A percentile compares a stretch with the other conserved stretches of the same genome.
Conservation (phyloP, 1,284 basidiomycete genomes). For the Leccinum pallidistipes region DNA sequence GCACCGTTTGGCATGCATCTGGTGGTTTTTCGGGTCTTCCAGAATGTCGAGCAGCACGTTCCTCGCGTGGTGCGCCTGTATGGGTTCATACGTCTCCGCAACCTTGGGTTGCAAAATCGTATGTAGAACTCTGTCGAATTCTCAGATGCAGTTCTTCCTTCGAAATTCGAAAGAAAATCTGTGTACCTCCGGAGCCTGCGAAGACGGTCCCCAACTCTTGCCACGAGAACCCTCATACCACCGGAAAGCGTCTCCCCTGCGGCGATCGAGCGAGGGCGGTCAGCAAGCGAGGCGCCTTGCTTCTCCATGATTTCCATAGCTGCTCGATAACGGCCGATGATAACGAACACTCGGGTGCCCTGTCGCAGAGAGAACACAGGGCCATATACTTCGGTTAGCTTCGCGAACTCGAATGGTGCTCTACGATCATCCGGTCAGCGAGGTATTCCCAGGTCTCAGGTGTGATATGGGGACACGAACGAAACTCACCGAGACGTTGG, state of each 20-base stretch:
- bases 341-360: slow-evolving; percentile 10
- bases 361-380: slow-evolving; percentile 23
- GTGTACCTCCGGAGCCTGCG: slow-evolving; percentile 16
- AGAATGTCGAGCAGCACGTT: slow-evolving; percentile 55
- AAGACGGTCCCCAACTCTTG: slow-evolving; percentile 8
- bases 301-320: slow-evolving; percentile 32
- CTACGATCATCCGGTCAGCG: slow-evolving; percentile 1
- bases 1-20: slow-evolving; percentile 53
- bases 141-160: neutral
- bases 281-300: slow-evolving; percentile 21
- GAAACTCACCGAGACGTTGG: slow-evolving; percentile 12
- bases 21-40: slow-evolving; percentile 46
- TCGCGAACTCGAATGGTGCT: slow-evolving; percentile 16
- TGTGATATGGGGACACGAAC: neutral
- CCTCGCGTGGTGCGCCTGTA: slow-evolving; percentile 47
- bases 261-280: slow-evolving; percentile 24
- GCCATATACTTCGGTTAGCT: slow-evolving; percentile 20
- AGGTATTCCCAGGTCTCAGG: neutral
- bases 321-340: slow-evolving; percentile 18
- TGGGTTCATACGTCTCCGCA: slow-evolving; percentile 46
- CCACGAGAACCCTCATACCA: slow-evolving; percentile 13
- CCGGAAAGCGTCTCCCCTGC: slow-evolving; percentile 20
- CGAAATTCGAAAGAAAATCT: neutral
- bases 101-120: slow-evolving; percentile 50
- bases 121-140: slow-evolving; percentile 48